Evolutionary conservation across 2,329 filamentous ascomycete genomes (phyloP).

Genomic region (Epicoccum nigrum): DNA sequence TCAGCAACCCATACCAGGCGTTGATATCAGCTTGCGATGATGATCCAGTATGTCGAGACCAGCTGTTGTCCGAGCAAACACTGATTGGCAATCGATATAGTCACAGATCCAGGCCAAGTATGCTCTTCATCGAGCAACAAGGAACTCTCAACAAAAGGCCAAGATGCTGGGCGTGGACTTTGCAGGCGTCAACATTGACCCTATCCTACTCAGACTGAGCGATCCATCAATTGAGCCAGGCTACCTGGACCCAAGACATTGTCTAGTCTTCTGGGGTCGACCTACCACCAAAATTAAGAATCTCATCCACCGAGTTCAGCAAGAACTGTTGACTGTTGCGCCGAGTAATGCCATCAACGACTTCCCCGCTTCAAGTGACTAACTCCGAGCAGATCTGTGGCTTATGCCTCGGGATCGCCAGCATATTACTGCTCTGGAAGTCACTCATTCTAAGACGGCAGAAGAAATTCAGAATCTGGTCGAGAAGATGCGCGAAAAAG

Average conservation of each 20-base stretch:
- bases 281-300: conserved; percentile 74
- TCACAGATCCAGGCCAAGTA: conserved; percentile 74
- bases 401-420: conserved; percentile 79
- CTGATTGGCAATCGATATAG: conserved; percentile 49
- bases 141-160: conserved; percentile 76
- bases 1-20: conserved; percentile 76
- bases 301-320: conserved; percentile 73
- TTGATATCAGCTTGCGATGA: conserved; percentile 72
- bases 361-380: conserved; percentile 5
- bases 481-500: conserved; percentile 59
- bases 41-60: conserved; percentile 63
- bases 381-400: conserved; percentile 70
- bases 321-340: conserved; percentile 65
- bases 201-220: conserved; percentile 73
- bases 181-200: conserved; percentile 74
- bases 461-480: conserved; percentile 71
- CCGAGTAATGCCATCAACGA: conserved; percentile 64
- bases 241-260: conserved; percentile 78
- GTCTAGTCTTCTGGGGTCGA: conserved; percentile 86
- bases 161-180: conserved; percentile 75
- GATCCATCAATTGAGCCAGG: conserved; percentile 67
- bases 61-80: background rate
- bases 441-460: conserved; percentile 78
- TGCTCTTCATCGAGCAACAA: conserved; percentile 71
- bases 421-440: conserved; percentile 84